Percentiles rank a stretch among this genome's conserved stretches.
Evolutionary conservation across 2,329 filamentous ascomycete species (phyloP).

Genomic region (Aureobasidium sp.): DNA sequence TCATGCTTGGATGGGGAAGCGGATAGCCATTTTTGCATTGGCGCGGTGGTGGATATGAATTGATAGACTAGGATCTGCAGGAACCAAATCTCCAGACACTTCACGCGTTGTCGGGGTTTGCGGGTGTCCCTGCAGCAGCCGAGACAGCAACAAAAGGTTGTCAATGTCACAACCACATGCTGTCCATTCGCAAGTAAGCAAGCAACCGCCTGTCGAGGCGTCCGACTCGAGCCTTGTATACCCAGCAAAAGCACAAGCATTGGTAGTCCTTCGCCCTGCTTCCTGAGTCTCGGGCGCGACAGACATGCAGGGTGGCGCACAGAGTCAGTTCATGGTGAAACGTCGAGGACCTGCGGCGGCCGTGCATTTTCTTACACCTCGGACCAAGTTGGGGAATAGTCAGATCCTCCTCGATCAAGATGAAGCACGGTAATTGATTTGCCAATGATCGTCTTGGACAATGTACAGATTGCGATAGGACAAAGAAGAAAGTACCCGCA

Average conservation of each 20-base stretch:
- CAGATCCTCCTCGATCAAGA: background rate
- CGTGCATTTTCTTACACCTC: slow-evolving; percentile 4
- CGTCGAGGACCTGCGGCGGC: slow-evolving; percentile 5
- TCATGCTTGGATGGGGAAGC: background rate
- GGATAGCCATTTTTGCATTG: background rate
- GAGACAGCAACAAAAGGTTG: slow-evolving; percentile 4
- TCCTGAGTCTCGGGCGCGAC: slow-evolving; percentile 3
- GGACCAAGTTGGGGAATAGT: background rate
- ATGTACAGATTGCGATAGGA: background rate
- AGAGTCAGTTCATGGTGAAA: slow-evolving; percentile 7
- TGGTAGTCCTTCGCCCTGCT: background rate
- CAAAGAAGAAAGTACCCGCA: background rate
- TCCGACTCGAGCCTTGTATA: background rate
- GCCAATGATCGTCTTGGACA: slow-evolving; percentile 1
- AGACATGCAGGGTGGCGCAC: slow-evolving; percentile 5
- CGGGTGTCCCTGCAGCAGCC: slow-evolving; percentile 2
- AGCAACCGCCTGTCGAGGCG: background rate
- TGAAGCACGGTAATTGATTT: background rate
- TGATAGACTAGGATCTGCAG: background rate
- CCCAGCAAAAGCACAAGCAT: background rate
- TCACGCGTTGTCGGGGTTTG: background rate
- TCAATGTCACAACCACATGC: background rate
- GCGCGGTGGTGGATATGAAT: background rate
- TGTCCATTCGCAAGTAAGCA: background rate
- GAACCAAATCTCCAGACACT: slow-evolving; percentile 4